Percentiles rank a stretch among this genome's conserved stretches.
phyloP scores from a whole-genome alignment of 1,284 basidiomycete species.

The Rhodotorula sp. region DNA sequence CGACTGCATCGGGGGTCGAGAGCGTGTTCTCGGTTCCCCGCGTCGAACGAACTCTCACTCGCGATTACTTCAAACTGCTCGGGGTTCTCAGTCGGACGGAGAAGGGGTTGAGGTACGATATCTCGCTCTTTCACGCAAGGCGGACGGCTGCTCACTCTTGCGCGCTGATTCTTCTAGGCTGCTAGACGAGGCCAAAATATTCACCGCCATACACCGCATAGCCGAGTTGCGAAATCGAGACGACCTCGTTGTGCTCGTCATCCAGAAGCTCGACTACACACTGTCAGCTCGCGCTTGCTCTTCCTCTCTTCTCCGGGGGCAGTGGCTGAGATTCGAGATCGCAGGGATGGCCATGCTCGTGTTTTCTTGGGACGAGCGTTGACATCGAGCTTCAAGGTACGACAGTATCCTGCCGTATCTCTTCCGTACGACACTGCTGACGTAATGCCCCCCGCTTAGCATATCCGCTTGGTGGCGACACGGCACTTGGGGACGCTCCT shows the following conservation, averaged over 20 bases:
- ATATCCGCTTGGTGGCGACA: constrained; percentile 84
- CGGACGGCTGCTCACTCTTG: background rate
- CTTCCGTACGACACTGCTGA: background rate
- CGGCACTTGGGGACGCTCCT: constrained; percentile 66
- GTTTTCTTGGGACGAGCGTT: constrained; percentile 89
- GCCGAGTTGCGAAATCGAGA: constrained; percentile 86
- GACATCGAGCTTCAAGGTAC: constrained; percentile 81
- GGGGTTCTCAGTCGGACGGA: constrained; percentile 81
- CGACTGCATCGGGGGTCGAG: constrained; percentile 50
- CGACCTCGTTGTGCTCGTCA: constrained; percentile 84
- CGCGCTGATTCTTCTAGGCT: constrained; percentile 56
- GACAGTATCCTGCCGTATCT: constrained; percentile 17
- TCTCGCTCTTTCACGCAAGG: too few species aligned
- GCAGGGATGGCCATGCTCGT: constrained; percentile 84
- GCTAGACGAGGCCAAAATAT: constrained; percentile 86
- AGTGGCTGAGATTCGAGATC: constrained; percentile 10
- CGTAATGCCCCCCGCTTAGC: constrained; percentile 53
- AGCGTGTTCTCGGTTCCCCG: constrained; percentile 82
- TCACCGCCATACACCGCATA: constrained; percentile 91
- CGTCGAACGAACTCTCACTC: constrained; percentile 77
- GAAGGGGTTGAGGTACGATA: constrained; percentile 80
- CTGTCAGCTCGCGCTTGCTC: constrained; percentile 58
- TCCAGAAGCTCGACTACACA: constrained; percentile 87
- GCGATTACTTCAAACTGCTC: constrained; percentile 94
- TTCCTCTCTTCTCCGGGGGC: background rate